phyloP scores from a whole-genome alignment of 2,329 filamentous ascomycete genomes.

The Colletotrichum sp. region DNA sequence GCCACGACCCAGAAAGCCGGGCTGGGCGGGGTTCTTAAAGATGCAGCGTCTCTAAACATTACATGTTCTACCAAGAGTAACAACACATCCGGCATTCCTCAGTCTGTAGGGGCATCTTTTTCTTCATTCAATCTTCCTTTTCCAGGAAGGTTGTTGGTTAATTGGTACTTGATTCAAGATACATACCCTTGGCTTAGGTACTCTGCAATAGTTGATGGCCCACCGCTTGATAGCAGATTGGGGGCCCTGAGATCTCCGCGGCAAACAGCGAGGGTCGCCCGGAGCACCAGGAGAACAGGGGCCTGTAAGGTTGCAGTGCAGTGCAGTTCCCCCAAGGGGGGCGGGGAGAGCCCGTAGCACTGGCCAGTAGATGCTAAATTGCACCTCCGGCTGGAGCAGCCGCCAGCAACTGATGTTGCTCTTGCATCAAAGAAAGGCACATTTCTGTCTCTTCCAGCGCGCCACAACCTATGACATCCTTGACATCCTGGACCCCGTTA shows the following conservation, averaged over 20 bases:
- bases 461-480: neutral
- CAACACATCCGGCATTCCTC: neutral
- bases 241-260: neutral
- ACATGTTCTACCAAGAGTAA: neutral
- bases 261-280: neutral
- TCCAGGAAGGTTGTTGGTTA: neutral
- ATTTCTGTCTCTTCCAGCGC: neutral
- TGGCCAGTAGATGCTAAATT: neutral
- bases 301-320: neutral
- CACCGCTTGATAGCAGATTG: neutral
- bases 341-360: neutral
- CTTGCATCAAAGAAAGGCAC: neutral
- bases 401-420: neutral
- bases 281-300: neutral
- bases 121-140: neutral
- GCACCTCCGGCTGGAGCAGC: neutral
- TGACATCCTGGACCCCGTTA: neutral
- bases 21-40: neutral
- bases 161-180: neutral
- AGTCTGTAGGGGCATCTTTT: neutral
- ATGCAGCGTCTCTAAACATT: neutral
- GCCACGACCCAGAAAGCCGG: constrained; percentile 16
- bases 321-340: neutral
- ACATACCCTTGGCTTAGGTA: neutral
- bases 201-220: neutral